Conservation (phyloP, 2,329 filamentous ascomycete genomes). For the Claviceps pazoutovae region DNA sequence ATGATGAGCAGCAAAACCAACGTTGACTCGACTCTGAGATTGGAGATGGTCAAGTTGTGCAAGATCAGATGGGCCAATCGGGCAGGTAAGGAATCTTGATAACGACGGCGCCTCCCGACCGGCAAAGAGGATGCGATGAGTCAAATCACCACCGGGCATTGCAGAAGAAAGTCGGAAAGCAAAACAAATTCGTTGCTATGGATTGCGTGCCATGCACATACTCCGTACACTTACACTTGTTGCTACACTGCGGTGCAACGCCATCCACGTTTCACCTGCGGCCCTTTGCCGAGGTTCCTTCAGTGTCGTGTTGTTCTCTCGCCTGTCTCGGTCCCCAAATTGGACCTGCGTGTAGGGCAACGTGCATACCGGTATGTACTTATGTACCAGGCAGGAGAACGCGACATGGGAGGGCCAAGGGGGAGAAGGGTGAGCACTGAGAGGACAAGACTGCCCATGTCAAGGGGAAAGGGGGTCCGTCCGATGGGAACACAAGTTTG, state of each 20-base stretch:
- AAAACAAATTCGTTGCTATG: not conserved
- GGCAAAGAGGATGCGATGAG: too few relatives aligned
- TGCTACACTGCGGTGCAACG: slow-evolving; percentile 6
- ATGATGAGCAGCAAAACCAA: too few relatives aligned
- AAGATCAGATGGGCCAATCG: too few relatives aligned
- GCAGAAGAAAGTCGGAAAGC: not conserved
- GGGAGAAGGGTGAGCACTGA: too few relatives aligned
- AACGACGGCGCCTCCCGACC: too few relatives aligned
- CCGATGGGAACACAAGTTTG: too few relatives aligned
- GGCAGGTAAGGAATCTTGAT: too few relatives aligned
- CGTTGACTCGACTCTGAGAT: too few relatives aligned
- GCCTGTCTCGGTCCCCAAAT: not conserved
- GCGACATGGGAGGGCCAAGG: not conserved
- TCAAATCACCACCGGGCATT: not conserved
- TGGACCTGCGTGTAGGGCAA: not conserved
- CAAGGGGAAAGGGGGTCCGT: too few relatives aligned
- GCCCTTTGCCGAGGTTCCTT: not conserved
- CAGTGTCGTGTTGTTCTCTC: not conserved
- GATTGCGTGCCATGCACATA: too few relatives aligned
- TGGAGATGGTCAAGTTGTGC: too few relatives aligned
- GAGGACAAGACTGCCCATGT: not conserved
- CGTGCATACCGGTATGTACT: not conserved
- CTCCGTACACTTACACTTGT: not conserved
- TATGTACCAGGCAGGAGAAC: not conserved
- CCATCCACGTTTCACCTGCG: slow-evolving; percentile 7